Percentiles rank a stretch among this genome's conserved stretches.
These are phyloP conservation scores for Yarrowia osloensis DNA, from an alignment of 805 yeast genomes.

Conservation along the genomic window DNA sequence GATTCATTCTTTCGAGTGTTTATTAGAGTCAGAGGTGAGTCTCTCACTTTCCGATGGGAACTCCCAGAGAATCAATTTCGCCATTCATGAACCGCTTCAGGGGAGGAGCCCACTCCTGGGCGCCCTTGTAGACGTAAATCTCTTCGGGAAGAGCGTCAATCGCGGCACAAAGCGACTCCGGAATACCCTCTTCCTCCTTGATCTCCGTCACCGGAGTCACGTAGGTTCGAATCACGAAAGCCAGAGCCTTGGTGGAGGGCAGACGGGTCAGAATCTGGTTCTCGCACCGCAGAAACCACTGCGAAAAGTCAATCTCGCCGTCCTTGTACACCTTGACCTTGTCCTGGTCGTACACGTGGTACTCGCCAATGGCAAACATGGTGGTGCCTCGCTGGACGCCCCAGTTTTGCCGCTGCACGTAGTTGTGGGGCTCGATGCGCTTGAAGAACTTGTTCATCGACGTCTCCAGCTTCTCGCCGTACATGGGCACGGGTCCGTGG, in stretches of 20 bases:
- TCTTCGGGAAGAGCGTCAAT: conserved; percentile 62
- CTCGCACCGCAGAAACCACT: conserved; percentile 60
- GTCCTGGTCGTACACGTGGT: conserved; percentile 47
- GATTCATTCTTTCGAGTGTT: no score
- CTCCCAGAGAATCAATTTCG: not conserved
- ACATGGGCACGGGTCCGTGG: conserved; percentile 75
- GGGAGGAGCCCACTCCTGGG: conserved; percentile 71
- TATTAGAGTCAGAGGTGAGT: no score
- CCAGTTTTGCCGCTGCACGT: conserved; percentile 70
- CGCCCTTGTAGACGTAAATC: conserved; percentile 62
- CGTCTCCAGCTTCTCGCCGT: conserved; percentile 53
- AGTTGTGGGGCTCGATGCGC: conserved; percentile 54
- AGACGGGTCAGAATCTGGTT: conserved; percentile 58
- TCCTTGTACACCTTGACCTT: conserved; percentile 45
- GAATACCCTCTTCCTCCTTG: conserved; percentile 48
- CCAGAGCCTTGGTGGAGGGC: conserved; percentile 50
- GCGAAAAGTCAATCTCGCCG: conserved; percentile 47
- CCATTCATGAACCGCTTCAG: conserved; percentile 40
- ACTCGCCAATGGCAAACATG: conserved; percentile 50
- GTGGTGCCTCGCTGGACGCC: conserved; percentile 62
- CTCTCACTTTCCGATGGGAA: not conserved
- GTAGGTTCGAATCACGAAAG: conserved; percentile 61
- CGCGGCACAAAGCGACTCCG: conserved; percentile 60
- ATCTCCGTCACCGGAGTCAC: conserved; percentile 54
- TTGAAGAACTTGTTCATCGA: conserved; percentile 71